Evolutionary conservation across 2,329 filamentous ascomycete species (phyloP).

Genomic region (Trichoderma asperellum): DNA sequence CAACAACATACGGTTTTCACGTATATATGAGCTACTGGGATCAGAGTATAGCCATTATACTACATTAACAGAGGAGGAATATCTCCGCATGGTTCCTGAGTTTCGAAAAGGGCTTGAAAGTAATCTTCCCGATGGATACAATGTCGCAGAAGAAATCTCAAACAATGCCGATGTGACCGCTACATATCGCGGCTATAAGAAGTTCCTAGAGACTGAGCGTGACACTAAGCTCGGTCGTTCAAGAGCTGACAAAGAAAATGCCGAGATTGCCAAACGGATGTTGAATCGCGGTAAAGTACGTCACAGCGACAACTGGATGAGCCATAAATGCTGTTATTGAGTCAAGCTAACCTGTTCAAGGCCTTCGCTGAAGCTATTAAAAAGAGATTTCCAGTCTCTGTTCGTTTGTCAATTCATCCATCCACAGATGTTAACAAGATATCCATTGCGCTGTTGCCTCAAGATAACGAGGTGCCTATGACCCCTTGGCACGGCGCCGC

Average conservation of each 20-base stretch:
- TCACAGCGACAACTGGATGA: not conserved
- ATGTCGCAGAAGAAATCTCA: constrained; percentile 30
- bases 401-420: constrained; percentile 34
- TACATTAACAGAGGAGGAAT: not conserved
- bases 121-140: not conserved
- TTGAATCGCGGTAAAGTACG: not conserved
- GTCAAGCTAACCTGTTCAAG: not conserved
- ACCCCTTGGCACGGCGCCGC: constrained; percentile 44
- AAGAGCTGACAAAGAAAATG: constrained; percentile 3
- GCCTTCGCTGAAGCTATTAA: constrained; percentile 27
- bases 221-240: not conserved
- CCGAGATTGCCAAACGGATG: constrained; percentile 3
- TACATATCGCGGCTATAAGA: constrained; percentile 33
- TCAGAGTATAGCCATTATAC: constrained; percentile 22
- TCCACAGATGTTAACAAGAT: constrained; percentile 29
- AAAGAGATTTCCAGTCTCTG: constrained; percentile 29
- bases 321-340: not conserved
- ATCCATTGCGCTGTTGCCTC: constrained; percentile 33
- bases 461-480: constrained; percentile 33
- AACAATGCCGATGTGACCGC: constrained; percentile 32
- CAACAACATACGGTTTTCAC: constrained; percentile 42
- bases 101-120: not conserved
- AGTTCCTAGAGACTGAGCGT: constrained; percentile 28
- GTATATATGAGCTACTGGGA: constrained; percentile 44
- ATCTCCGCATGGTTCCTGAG: not conserved